Evolutionary conservation across 2,329 filamentous ascomycete species (phyloP).

Genomic region (Fonsecaea multimorphosa): DNA sequence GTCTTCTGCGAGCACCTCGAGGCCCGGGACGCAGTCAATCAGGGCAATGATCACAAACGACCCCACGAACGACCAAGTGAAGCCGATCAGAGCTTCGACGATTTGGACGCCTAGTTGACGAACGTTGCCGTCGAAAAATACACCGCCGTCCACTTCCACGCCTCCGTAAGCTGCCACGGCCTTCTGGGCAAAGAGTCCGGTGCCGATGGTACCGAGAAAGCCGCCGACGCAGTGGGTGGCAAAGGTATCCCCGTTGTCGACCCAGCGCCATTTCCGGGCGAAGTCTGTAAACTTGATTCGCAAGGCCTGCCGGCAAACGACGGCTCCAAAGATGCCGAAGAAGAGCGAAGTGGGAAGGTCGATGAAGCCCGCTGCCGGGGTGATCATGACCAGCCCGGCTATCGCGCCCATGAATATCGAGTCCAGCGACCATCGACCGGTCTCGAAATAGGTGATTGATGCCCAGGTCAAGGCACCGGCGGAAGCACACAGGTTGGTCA

Average conservation of each 20-base stretch:
- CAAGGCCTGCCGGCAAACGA: constrained; percentile 58
- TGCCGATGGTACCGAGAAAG: constrained; percentile 57
- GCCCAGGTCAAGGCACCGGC: constrained; percentile 57
- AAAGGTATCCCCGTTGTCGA: constrained; percentile 63
- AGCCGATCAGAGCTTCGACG: constrained; percentile 59
- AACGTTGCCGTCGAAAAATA: constrained; percentile 61
- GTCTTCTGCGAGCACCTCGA: constrained; percentile 60
- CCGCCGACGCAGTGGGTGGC: constrained; percentile 62
- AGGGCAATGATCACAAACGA: constrained; percentile 58
- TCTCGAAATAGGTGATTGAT: constrained; percentile 52
- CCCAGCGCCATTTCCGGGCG: constrained; percentile 57
- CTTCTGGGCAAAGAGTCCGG: constrained; percentile 58
- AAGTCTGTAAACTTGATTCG: constrained; percentile 60
- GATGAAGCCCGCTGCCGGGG: constrained; percentile 57
- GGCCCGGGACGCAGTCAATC: constrained; percentile 60
- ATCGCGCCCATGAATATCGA: constrained; percentile 61
- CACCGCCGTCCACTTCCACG: constrained; percentile 57
- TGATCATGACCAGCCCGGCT: constrained; percentile 61
- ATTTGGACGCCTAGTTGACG: constrained; percentile 58
- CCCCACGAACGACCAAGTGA: constrained; percentile 58
- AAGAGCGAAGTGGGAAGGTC: constrained; percentile 57
- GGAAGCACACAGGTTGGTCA: constrained; percentile 58
- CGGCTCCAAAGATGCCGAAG: constrained; percentile 56
- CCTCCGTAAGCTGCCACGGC: constrained; percentile 60
- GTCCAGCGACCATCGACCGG: constrained; percentile 56